Base-by-base conservation (phyloP, 2,329 filamentous ascomycete species). In the Colletotrichum sp. region DNA sequence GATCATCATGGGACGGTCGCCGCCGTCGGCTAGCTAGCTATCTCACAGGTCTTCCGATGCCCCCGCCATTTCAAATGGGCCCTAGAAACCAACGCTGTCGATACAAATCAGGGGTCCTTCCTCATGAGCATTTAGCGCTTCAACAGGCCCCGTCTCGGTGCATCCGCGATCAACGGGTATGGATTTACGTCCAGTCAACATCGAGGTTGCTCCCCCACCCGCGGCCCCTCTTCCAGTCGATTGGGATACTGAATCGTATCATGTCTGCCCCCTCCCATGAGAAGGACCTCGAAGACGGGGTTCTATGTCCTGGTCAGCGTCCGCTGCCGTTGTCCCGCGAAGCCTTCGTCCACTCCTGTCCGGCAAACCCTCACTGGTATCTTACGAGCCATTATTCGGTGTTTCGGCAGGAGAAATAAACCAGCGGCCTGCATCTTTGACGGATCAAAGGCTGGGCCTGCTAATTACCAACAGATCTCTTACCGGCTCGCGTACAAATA, bases 231-330 rank as follows among this genome's bases (percentile, higher is more conserved):
- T 65, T 36, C 73, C 64, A 68, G 70, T 57, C 70, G 73, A 73
- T 75, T 73, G 73, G 73, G 57, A 73, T 75, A 14, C 70, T 75
- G 73, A 75, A 75, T 75, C 73, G 73, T 75, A 75, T 75, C 70
- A 65, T 73, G 8, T 48, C 34, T 52, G 16, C 30, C 10, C 55
- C 48, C 55, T 66, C 68, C 72, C 72, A 75, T 63, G 63, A 52
- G 32, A 36, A 39, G 7, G 36, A 59, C 26, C 21, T 61, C 39
- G 52, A 63, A 16, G 59, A 61, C 30, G 36, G 61, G 32, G 52
- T 72, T 39, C n/a, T 18, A 24, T 61, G 67, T 34, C 55, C 52
- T 60, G 34, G 34, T 18, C 24, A 43, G 34, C 28, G n/a, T 21
- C 21, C 68, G 32, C 60, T 66, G 52, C 34, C 68, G 28, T 52